Percentiles rank a stretch among this genome's conserved stretches.
phyloP scores from a whole-genome alignment of 192 early-diverging fungal species.

The Kappamyces sp. region DNA sequence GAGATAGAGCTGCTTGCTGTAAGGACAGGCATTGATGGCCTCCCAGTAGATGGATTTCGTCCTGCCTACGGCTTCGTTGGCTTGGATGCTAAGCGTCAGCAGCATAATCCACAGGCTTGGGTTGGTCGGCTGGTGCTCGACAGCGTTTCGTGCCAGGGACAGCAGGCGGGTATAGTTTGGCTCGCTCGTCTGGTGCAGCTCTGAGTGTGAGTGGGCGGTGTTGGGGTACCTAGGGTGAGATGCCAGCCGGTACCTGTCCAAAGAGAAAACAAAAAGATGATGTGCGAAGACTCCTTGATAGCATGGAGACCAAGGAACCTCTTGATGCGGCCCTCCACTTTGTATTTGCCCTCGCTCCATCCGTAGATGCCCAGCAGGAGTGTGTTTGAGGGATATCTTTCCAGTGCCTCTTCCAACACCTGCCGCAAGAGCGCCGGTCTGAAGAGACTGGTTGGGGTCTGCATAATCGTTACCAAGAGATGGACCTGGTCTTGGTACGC shows the following conservation, averaged over 20 bases:
- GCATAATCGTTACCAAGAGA: background rate
- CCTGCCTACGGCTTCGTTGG: too few species aligned
- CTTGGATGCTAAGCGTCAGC: too few species aligned
- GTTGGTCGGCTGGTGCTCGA: too few species aligned
- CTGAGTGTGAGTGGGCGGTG: too few species aligned
- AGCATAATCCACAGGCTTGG: too few species aligned
- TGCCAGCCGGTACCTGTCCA: too few species aligned
- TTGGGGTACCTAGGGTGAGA: too few species aligned
- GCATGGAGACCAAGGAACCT: constrained; percentile 25
- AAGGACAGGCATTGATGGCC: background rate
- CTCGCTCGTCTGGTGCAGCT: too few species aligned
- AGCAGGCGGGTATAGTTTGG: too few species aligned
- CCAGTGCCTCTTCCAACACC: constrained; percentile 36
- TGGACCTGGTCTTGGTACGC: background rate
- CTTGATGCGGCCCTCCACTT: constrained; percentile 54
- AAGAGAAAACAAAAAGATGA: too few species aligned
- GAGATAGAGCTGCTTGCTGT: constrained; percentile 18
- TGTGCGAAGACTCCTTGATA: too few species aligned
- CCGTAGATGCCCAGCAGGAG: constrained; percentile 47
- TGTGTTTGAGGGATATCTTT: constrained; percentile 50
- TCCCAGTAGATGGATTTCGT: constrained; percentile 1
- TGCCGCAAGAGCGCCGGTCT: constrained; percentile 40
- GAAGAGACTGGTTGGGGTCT: constrained; percentile 21
- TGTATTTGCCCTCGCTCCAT: constrained; percentile 54
- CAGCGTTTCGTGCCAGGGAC: too few species aligned